A percentile compares a stretch with the other conserved stretches of the same genome.
Evolutionary conservation across 2,329 filamentous ascomycete species (phyloP).

Genomic region (Lecanicillium sp.): DNA sequence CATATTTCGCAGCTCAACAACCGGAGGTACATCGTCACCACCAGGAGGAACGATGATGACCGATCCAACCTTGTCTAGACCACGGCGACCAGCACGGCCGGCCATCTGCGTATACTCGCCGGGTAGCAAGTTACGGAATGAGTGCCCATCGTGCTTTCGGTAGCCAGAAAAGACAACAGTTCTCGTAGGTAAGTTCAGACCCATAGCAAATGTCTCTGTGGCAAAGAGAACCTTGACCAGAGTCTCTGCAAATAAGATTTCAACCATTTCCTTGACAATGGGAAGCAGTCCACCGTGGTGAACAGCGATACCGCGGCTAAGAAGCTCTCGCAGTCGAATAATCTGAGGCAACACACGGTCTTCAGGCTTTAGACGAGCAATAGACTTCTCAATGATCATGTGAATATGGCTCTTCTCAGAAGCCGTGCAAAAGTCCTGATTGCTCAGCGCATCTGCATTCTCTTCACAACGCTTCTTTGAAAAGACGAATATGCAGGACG

Average conservation of each 20-base stretch:
- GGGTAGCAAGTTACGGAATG: slow-evolving; percentile 83
- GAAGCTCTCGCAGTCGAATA: slow-evolving; percentile 72
- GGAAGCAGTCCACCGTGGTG: slow-evolving; percentile 94
- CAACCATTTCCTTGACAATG: slow-evolving; percentile 96
- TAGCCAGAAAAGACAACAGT: slow-evolving; percentile 98
- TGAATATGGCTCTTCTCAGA: slow-evolving; percentile 94
- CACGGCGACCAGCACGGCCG: slow-evolving; percentile 89
- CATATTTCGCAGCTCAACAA: slow-evolving; percentile 78
- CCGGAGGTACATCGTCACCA: slow-evolving; percentile 75
- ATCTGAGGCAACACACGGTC: slow-evolving; percentile 90
- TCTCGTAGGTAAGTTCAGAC: slow-evolving; percentile 97
- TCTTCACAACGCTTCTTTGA: slow-evolving; percentile 97
- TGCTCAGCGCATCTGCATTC: slow-evolving; percentile 89
- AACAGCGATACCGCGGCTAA: slow-evolving; percentile 85
- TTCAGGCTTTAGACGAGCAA: slow-evolving; percentile 83
- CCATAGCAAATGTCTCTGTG: slow-evolving; percentile 97
- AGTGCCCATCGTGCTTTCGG: slow-evolving; percentile 84
- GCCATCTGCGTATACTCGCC: slow-evolving; percentile 97
- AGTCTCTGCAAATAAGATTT: slow-evolving; percentile 97
- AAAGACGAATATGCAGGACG: slow-evolving; percentile 96
- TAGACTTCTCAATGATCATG: slow-evolving; percentile 93
- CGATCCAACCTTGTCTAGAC: slow-evolving; percentile 93
- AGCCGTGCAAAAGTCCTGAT: slow-evolving; percentile 89
- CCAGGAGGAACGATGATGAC: slow-evolving; percentile 88
- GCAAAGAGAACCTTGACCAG: slow-evolving; percentile 97